These are phyloP conservation scores for Oryza glaberrima DNA, from an alignment of 176 grass and related monocot genomes.

Conservation along the genomic window DNA sequence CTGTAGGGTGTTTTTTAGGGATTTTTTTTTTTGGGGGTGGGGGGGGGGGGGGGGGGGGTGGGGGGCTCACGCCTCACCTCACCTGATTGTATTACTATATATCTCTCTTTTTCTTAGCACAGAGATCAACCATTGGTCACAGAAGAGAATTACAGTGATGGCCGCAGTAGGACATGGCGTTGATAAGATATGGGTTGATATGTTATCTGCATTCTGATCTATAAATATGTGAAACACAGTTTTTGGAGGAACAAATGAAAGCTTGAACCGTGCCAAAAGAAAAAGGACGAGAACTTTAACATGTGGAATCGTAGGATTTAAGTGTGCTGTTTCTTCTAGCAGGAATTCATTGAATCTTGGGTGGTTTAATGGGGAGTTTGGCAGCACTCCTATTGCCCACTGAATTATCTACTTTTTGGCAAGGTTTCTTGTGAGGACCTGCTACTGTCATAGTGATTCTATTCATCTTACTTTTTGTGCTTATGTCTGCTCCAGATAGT, in stretches of 20 bases:
- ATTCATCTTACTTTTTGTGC: neutral
- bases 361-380: neutral
- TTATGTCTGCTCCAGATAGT: constrained; percentile 52
- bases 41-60: too few relatives aligned
- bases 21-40: too few relatives aligned
- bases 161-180: neutral
- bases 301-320: neutral
- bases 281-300: neutral
- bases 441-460: neutral
- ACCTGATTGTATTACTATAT: neutral
- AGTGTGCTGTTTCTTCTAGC: neutral
- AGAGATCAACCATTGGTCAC: neutral
- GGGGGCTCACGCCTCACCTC: neutral
- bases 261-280: neutral
- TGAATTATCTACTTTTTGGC: neutral
- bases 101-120: neutral
- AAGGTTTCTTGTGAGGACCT: neutral
- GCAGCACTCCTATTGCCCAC: neutral
- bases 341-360: neutral
- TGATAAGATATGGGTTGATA: constrained; percentile 5
- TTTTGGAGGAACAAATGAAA: neutral
- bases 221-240: neutral
- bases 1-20: neutral
- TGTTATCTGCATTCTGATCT: constrained; percentile 8
- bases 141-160: neutral